Base-by-base conservation (phyloP, 495 filamentous ascomycete species). In the Tuber calosporum region DNA sequence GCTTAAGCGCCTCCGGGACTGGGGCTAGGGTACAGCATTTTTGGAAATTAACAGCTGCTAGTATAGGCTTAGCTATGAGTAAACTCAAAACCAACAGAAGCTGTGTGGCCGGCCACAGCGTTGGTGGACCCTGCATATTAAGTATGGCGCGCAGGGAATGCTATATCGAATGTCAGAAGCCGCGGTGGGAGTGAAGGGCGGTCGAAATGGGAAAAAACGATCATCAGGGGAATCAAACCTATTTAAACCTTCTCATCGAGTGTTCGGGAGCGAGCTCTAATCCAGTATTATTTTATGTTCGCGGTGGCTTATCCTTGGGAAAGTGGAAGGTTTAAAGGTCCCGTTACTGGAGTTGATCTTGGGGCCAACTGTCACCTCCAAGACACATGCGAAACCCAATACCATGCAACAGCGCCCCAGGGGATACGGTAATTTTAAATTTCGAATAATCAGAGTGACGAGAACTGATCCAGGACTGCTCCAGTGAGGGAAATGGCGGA, bases 1-100 rank as follows among this genome's bases (percentile, higher is more conserved):
- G 74, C 30, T 17, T 41, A 36, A 80, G 74, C 20, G 74, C 79
- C 4, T 66, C 40, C 8, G 78, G 62, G 11, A 80, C 79, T 2
- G 78, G 78, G 26, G 77, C 79, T n/a, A 69, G 39, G 36, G 79
- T 80, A 43, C 79, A 80, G 58, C 79, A 80, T 41, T 66, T 69
- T 67, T 53, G 69, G 15, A 80, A 77, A 53, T 80, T 70, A 8
- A 78, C 75, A 1, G 75, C 62, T 66, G 76, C 74, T 1, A 43
- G 39, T 39, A 58, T 38, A 13, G 38, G 70, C 43, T 37, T 39
- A 17, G 58, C 30, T 39, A 77, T n/a, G 40, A 20, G 48, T 20
- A 69, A 15, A n/a, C 40, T 19, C 30, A 71, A 34, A 6, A 66
- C 37, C 30, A 77, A 38, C 1, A 70, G 38, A 68, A 73, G 67